These are phyloP conservation scores for Cercospora sp. DNA, from an alignment of 2,329 filamentous ascomycete species.

Conservation along the genomic window DNA sequence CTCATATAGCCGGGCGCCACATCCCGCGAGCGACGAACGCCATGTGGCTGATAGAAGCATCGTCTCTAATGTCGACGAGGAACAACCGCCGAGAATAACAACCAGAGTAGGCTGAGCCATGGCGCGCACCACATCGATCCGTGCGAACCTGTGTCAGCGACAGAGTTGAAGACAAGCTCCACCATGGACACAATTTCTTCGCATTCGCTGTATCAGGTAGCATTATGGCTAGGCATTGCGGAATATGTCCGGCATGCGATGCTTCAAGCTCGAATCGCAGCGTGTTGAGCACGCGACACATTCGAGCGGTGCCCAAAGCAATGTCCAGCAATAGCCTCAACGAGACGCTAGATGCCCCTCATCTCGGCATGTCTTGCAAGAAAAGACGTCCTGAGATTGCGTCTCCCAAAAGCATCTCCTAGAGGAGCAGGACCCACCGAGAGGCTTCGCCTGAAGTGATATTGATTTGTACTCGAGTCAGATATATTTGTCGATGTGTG, in stretches of 20 bases:
- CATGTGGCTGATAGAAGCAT: slow-evolving; percentile 13
- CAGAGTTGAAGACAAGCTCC: not conserved
- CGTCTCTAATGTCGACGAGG: not conserved
- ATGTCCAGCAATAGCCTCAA: not conserved
- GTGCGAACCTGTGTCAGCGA: not conserved
- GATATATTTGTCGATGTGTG: not conserved
- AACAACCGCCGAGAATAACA: not conserved
- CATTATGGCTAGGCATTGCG: not conserved
- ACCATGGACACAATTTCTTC: not conserved
- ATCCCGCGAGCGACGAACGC: not conserved
- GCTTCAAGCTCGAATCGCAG: not conserved
- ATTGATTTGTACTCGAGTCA: not conserved
- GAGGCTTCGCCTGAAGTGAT: not conserved
- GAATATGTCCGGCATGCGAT: slow-evolving; percentile 3
- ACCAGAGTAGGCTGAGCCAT: not conserved
- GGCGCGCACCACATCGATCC: not conserved
- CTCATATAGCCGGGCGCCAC: not conserved
- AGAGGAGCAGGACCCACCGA: not conserved
- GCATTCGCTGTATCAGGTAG: not conserved
- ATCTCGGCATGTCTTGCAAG: not conserved
- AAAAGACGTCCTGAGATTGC: not conserved
- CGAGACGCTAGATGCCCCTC: not conserved
- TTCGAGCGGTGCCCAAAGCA: not conserved
- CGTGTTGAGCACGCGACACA: not conserved
- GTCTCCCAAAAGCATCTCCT: not conserved